Evolutionary conservation across 208 protist genomes (phyloP), one percentile per base, ranked within the genome.

Genomic region (Wallacemonas sp.): DNA sequence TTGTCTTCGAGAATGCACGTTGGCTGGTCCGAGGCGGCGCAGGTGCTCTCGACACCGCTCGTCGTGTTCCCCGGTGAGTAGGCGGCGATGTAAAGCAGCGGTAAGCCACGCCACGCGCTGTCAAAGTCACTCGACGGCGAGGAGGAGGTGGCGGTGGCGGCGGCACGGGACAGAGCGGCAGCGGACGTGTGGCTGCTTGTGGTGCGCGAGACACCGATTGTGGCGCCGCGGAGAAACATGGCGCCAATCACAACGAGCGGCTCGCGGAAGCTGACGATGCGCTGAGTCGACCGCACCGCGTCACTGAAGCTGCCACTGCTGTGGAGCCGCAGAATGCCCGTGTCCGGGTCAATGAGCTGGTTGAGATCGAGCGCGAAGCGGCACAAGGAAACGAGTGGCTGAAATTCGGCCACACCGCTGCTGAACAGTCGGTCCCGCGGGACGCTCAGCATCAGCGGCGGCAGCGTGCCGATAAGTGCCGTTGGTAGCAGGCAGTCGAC

Each of bases 231-330:
- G 42, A 91, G 69, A n/a, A 76, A 70, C 30, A 69, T 27, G 57
- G 77, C 64, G 27, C 85, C 80, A 33, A 91, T 64, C 13, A 86
- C 78, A 21, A 87, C 57, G 1, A 67, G 50, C 1, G 81, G 85
- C 38, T 83, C 72, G 0, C 53, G 38, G 12, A 62, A 71, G 2
- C 2, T 33, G 6, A 26, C 29, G 27, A 21, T 9, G 15, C 0
- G 39, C 2, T 12, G 26, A 53, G 17, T 24, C n/a, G 4, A 22
- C 13, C 32, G 5, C 42, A 71, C 12, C 22, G 42, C 39, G 6
- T 71, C 52, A 32, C 55, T 68, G 10, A 83, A n/a, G 24, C 79
- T 87, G 29, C 84, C 85, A 10, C 70, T 71, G 17, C 72, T 83
- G 62, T 76, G 63, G 39, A 91, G 73, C n/a, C 58, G 66, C 46